Evolutionary conservation across 176 grass and related monocot genomes (phyloP).

Genomic region (Neostapfia colusana): DNA sequence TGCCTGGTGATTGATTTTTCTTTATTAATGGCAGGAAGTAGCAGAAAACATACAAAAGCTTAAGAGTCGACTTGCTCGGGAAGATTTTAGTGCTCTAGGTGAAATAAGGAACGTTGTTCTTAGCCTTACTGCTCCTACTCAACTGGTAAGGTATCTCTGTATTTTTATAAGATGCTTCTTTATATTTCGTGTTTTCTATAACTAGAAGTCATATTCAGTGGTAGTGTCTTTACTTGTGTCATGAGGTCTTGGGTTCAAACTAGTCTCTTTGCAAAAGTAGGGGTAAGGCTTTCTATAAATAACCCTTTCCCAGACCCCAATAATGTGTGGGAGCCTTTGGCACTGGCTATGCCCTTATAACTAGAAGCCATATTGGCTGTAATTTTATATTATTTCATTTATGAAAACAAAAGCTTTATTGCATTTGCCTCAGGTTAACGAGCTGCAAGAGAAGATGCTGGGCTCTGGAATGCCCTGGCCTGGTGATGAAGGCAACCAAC

Average conservation of each 20-base stretch:
- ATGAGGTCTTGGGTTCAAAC: too few relatives aligned
- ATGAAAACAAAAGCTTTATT: constrained; percentile 21
- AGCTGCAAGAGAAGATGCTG: constrained; percentile 84
- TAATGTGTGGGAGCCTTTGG: too few relatives aligned
- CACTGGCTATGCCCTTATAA: too few relatives aligned
- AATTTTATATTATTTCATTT: constrained; percentile 6
- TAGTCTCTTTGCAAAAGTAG: too few relatives aligned
- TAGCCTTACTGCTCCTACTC: constrained; percentile 56
- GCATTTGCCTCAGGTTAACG: constrained; percentile 62
- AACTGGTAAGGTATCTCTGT: constrained; percentile 61
- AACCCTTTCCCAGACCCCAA: too few relatives aligned
- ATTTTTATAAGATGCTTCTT: not conserved
- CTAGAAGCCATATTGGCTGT: constrained; percentile 20
- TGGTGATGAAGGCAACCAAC: constrained; percentile 79
- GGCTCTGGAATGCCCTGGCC: constrained; percentile 93
- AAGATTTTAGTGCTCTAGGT: constrained; percentile 70
- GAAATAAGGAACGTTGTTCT: constrained; percentile 75
- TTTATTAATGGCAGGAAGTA: constrained; percentile 62
- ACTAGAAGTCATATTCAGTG: constrained; percentile 28
- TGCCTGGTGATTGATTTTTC: constrained; percentile 4
- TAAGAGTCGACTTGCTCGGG: constrained; percentile 61
- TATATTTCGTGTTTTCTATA: constrained; percentile 6
- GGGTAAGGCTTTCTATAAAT: too few relatives aligned
- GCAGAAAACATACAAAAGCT: constrained; percentile 60
- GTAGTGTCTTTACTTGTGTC: too few relatives aligned